These are phyloP conservation scores for Pneumocystis wakefieldiae DNA, from an alignment of 1,139 yeast genomes.

Conservation along the genomic window DNA sequence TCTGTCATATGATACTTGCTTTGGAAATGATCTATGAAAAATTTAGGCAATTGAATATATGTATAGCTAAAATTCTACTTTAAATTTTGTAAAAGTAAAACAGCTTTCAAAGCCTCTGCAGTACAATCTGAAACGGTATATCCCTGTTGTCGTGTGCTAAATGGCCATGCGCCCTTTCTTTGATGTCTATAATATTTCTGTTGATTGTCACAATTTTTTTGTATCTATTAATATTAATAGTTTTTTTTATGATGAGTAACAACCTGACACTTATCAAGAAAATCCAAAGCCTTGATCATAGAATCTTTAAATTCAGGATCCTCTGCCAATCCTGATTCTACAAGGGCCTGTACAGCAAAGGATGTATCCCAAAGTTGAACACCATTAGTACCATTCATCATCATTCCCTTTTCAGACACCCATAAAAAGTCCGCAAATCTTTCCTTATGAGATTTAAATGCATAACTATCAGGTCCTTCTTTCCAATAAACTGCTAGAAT, in stretches of 20 bases:
- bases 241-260: neutral
- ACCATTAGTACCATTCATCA: slow-evolving; percentile 94
- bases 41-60: slow-evolving; percentile 6
- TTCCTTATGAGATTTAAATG: slow-evolving; percentile 40
- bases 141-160: slow-evolving; percentile 89
- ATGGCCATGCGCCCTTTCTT: slow-evolving; percentile 92
- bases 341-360: slow-evolving; percentile 71
- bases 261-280: slow-evolving; percentile 40
- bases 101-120: slow-evolving; percentile 88
- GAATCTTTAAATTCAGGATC: slow-evolving; percentile 42
- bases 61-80: slow-evolving; percentile 24
- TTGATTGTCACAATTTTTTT: slow-evolving; percentile 47
- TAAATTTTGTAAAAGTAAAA: slow-evolving; percentile 65
- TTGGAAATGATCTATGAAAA: slow-evolving; percentile 25
- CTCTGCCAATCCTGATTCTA: slow-evolving; percentile 66
- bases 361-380: slow-evolving; percentile 96
- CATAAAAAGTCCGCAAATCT: slow-evolving; percentile 66
- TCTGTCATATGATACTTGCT: slow-evolving; percentile 38
- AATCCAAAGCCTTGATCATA: slow-evolving; percentile 49
- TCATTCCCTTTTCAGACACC: slow-evolving; percentile 81
- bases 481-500: slow-evolving; percentile 52
- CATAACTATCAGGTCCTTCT: slow-evolving; percentile 55
- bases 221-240: slow-evolving; percentile 45
- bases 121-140: slow-evolving; percentile 95
- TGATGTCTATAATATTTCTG: slow-evolving; percentile 70